Evolutionary conservation across 1,284 basidiomycete species (phyloP).

Genomic region (Naganishia sp.): DNA sequence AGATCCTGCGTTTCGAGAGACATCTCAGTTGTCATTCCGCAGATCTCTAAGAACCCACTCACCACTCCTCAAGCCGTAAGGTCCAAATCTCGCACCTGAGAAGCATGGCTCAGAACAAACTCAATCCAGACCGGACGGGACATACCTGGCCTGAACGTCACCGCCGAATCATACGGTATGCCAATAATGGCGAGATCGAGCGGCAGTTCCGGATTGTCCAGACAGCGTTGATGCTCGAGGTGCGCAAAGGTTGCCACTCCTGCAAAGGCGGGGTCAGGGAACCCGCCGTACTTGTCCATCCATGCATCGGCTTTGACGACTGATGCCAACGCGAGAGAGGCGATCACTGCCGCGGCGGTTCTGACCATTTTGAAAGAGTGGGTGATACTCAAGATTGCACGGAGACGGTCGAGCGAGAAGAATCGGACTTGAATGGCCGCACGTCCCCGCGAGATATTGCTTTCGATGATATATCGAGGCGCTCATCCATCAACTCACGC

Average conservation of each 20-base stretch:
- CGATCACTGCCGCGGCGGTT: not conserved
- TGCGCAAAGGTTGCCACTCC: conserved; percentile 31
- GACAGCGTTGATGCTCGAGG: conserved; percentile 29
- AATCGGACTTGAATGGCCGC: too few relatives aligned
- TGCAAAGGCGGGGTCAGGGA: conserved; percentile 41
- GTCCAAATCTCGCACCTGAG: conserved; percentile 51
- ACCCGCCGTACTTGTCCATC: conserved; percentile 41
- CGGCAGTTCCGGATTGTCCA: conserved; percentile 30
- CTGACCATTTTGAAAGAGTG: too few relatives aligned
- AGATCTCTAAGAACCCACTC: conserved; percentile 16
- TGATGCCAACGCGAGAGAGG: not conserved
- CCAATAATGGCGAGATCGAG: conserved; percentile 62
- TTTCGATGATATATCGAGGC: too few relatives aligned
- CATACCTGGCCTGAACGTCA: conserved; percentile 47
- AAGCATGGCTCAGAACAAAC: not conserved
- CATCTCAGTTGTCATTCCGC: not conserved
- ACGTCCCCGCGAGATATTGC: too few relatives aligned
- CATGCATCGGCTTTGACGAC: conserved; percentile 8
- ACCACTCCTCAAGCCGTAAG: conserved; percentile 48
- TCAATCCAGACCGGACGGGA: not conserved
- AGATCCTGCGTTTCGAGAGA: conserved; percentile 32
- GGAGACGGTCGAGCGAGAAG: too few relatives aligned
- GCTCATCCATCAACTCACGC: too few relatives aligned
- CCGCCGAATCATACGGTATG: conserved; percentile 49
- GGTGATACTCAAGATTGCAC: too few relatives aligned